Evolutionary conservation across 768 basidiomycete genomes (phyloP).

Genomic region (Suillus weaverae): DNA sequence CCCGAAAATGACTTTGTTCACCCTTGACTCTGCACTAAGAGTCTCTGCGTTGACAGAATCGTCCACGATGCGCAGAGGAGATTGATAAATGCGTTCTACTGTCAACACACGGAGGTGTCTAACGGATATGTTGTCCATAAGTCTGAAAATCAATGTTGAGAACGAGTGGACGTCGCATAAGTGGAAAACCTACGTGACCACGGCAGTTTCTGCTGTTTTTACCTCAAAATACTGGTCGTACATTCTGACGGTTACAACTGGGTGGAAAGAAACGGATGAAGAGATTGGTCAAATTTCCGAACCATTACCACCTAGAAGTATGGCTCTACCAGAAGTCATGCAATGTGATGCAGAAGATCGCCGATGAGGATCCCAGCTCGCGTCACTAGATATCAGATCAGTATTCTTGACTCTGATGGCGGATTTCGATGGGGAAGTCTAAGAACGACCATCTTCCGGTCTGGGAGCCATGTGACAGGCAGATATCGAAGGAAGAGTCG

Average conservation of each 20-base stretch:
- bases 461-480: no score
- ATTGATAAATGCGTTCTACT: slow-evolving; percentile 43
- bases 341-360: no score
- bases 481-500: no score
- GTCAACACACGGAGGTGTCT: slow-evolving; percentile 53
- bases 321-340: no score
- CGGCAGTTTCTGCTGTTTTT: slow-evolving; percentile 45
- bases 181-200: slow-evolving; percentile 40
- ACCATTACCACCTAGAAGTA: no score
- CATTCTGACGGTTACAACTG: slow-evolving; percentile 21
- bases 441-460: no score
- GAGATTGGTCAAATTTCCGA: no score
- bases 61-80: slow-evolving; percentile 33
- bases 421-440: no score
- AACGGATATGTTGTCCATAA: slow-evolving; percentile 46
- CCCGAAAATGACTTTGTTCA: slow-evolving; percentile 57
- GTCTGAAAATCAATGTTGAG: slow-evolving; percentile 23
- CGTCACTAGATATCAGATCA: no score
- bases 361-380: no score
- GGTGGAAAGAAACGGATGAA: no score
- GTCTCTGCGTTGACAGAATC: slow-evolving; percentile 3
- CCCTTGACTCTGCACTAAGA: slow-evolving; percentile 44
- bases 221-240: slow-evolving; percentile 38
- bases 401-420: no score
- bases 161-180: slow-evolving; percentile 8